Percentiles rank a stretch among this genome's conserved stretches.
Evolutionary conservation across 768 basidiomycete genomes (phyloP).

Genomic region (Kwoniella sp.): DNA sequence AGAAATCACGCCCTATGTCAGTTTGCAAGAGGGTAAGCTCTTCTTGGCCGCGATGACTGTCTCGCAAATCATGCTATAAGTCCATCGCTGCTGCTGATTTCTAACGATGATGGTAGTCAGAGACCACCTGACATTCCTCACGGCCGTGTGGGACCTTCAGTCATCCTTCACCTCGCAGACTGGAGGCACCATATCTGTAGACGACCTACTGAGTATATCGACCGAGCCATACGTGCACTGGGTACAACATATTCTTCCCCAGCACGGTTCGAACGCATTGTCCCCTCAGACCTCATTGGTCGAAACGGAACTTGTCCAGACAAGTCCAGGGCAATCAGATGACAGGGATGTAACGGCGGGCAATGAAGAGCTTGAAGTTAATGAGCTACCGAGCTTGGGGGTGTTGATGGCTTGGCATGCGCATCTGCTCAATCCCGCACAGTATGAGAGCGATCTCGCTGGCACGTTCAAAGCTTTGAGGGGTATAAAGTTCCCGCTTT

Average conservation of each 20-base stretch:
- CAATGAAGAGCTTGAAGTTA: neutral
- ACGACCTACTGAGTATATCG: neutral
- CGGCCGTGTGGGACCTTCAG: slow-evolving; percentile 3
- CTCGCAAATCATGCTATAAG: too few relatives aligned
- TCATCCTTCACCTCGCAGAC: neutral
- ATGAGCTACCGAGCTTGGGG: slow-evolving; percentile 21
- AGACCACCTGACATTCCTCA: slow-evolving; percentile 16
- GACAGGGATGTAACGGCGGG: neutral
- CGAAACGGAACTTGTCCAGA: neutral
- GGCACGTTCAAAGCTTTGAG: slow-evolving; percentile 12
- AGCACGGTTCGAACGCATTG: neutral
- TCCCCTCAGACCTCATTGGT: neutral
- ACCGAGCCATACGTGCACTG: slow-evolving; percentile 11
- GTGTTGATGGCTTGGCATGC: slow-evolving; percentile 44
- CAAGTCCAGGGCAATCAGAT: neutral
- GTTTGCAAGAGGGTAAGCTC: slow-evolving; percentile 18
- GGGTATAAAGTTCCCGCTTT: slow-evolving; percentile 9
- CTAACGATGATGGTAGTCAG: neutral
- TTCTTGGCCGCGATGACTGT: too few relatives aligned
- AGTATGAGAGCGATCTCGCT: slow-evolving; percentile 20
- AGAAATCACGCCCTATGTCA: neutral
- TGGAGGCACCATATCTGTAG: neutral
- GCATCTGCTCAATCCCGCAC: slow-evolving; percentile 38
- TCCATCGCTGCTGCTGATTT: neutral
- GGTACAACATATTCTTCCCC: slow-evolving; percentile 8